phyloP scores from a whole-genome alignment of 192 early-diverging fungal genomes.

The Oehlia diaphana region DNA sequence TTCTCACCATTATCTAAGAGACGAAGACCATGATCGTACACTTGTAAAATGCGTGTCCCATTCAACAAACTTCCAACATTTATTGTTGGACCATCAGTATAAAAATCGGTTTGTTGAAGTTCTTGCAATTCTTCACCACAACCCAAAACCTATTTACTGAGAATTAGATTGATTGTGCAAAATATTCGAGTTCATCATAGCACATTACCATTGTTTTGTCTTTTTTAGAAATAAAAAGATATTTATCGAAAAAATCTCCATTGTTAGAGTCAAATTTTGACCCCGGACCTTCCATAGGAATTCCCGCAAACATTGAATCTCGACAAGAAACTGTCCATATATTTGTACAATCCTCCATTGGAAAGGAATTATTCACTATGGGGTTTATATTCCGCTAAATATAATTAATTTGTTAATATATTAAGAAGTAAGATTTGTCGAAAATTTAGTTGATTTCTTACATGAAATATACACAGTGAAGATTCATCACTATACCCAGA shows the following conservation, averaged over 20 bases:
- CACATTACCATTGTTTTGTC: conserved; percentile 59
- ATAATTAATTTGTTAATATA: background rate
- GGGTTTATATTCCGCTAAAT: conserved; percentile 52
- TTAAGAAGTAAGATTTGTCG: background rate
- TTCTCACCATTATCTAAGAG: conserved; percentile 65
- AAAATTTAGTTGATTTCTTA: conserved; percentile 26
- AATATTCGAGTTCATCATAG: background rate
- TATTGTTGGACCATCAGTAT: conserved; percentile 74
- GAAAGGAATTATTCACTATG: conserved; percentile 43
- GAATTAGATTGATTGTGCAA: background rate
- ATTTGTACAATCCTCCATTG: conserved; percentile 52
- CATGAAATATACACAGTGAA: conserved; percentile 52
- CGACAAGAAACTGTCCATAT: conserved; percentile 72
- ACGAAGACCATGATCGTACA: conserved; percentile 71
- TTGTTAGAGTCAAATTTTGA: conserved; percentile 14
- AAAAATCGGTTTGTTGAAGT: conserved; percentile 75
- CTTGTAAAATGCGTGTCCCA: conserved; percentile 79
- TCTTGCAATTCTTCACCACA: conserved; percentile 84
- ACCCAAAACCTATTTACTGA: conserved; percentile 61
- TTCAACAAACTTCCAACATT: conserved; percentile 70
- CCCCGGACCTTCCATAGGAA: conserved; percentile 38
- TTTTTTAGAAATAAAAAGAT: conserved; percentile 66
- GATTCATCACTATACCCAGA: conserved; percentile 56
- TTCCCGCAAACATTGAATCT: conserved; percentile 45
- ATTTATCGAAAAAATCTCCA: conserved; percentile 50